A percentile compares a stretch with the other conserved stretches of the same genome.
These are phyloP conservation scores for Rhododendron molle DNA, from an alignment of 148 eudicot genomes.

Conservation along the genomic window DNA sequence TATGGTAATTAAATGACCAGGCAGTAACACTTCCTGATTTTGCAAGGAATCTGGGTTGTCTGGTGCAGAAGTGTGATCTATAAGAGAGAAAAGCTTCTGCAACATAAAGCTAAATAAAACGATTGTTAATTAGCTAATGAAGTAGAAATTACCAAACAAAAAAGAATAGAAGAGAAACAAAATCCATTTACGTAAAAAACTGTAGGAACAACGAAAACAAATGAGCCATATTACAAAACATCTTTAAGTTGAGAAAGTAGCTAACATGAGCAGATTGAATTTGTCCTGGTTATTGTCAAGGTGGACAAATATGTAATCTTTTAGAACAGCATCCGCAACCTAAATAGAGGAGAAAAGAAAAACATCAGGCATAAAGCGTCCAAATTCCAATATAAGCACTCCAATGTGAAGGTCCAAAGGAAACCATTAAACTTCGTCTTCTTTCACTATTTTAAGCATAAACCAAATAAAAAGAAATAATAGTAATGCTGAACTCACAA, in stretches of 20 bases:
- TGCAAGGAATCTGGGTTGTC: conserved; percentile 93
- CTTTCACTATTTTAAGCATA: background rate
- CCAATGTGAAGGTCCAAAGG: background rate
- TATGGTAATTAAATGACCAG: conserved; percentile 78
- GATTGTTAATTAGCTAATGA: conserved; percentile 1
- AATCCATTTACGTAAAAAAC: background rate
- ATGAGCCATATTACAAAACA: conserved; percentile 6
- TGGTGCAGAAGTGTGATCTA: conserved; percentile 82
- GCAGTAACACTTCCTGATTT: conserved; percentile 85
- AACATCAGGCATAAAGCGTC: background rate
- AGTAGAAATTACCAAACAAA: background rate
- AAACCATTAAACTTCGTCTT: background rate
- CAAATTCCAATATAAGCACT: background rate
- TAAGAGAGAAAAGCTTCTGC: conserved; percentile 93
- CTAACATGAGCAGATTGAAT: conserved; percentile 90
- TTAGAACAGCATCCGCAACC: conserved; percentile 86
- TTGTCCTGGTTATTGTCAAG: conserved; percentile 85
- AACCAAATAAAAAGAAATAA: conserved; percentile 4
- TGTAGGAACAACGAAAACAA: background rate
- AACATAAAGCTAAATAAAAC: conserved; percentile 64
- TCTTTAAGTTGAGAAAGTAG: conserved; percentile 5
- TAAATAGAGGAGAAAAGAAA: conserved; percentile 21
- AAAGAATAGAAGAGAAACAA: background rate
- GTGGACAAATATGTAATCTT: conserved; percentile 80
- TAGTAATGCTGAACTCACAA: conserved; percentile 52